phyloP scores from a whole-genome alignment of 108 stramenopile species.

The Parmales sp. region DNA sequence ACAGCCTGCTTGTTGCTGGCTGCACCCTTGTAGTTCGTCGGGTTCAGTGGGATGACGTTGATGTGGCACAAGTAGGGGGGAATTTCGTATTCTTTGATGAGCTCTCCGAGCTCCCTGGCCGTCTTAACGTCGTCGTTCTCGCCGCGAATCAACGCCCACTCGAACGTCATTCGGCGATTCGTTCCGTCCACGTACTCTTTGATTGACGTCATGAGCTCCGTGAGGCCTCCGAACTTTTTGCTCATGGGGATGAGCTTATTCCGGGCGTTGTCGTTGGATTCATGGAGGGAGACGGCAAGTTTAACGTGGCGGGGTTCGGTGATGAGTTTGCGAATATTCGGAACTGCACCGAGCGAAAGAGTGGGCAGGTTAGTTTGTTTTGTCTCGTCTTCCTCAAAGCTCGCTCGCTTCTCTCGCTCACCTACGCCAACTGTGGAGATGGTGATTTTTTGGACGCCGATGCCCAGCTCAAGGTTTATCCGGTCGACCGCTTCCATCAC shows the following conservation, averaged over 20 bases:
- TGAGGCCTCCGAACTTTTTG: slow-evolving; percentile 68
- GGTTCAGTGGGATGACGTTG: slow-evolving; percentile 93
- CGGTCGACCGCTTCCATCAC: slow-evolving; percentile 71
- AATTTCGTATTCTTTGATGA: slow-evolving; percentile 34
- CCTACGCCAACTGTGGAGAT: slow-evolving; percentile 71
- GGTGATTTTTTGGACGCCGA: slow-evolving; percentile 86
- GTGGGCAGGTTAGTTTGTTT: slow-evolving; percentile 12
- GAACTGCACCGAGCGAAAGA: slow-evolving; percentile 61
- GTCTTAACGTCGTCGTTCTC: slow-evolving; percentile 75
- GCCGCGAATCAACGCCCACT: slow-evolving; percentile 90
- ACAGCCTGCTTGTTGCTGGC: slow-evolving; percentile 46
- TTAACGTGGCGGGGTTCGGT: slow-evolving; percentile 54
- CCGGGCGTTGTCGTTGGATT: slow-evolving; percentile 76
- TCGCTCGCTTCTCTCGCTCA: slow-evolving; percentile 28
- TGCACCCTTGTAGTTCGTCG: slow-evolving; percentile 66
- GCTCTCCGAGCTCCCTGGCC: slow-evolving; percentile 51
- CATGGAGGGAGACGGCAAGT: slow-evolving; percentile 81
- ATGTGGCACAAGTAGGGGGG: slow-evolving; percentile 72
- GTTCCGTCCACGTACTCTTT: slow-evolving; percentile 64
- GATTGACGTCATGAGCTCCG: slow-evolving; percentile 69
- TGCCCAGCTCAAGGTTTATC: slow-evolving; percentile 78
- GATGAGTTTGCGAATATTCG: slow-evolving; percentile 57
- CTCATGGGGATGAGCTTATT: slow-evolving; percentile 80
- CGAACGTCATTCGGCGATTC: slow-evolving; percentile 73
- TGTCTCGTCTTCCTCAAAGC: too few relatives aligned